Conservation (phyloP, 768 basidiomycete genomes). For the Xerocomellus chrysenteron region DNA sequence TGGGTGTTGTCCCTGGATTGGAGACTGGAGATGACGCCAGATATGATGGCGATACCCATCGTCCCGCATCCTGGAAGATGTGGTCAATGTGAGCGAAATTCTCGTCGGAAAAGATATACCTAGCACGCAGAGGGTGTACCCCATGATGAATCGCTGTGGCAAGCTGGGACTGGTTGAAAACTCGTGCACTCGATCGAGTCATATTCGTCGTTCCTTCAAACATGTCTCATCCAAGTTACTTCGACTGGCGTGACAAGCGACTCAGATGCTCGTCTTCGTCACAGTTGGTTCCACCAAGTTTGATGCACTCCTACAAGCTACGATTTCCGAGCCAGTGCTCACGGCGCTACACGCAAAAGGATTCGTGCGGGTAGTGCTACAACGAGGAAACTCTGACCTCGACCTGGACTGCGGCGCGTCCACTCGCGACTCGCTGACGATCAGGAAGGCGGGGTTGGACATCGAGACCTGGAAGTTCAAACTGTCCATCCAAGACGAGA, state of each 20-base stretch:
- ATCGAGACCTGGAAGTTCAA: conserved; percentile 77
- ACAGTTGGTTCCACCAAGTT: conserved; percentile 92
- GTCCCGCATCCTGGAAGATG: conserved; percentile 83
- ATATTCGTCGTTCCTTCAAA: not conserved
- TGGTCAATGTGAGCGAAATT: conserved; percentile 14
- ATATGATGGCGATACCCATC: conserved; percentile 95
- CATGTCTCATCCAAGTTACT: not conserved
- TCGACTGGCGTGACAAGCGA: not conserved
- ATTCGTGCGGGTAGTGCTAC: conserved; percentile 63
- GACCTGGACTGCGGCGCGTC: conserved; percentile 23
- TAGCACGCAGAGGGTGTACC: conserved; percentile 89
- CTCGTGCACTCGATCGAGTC: conserved; percentile 8
- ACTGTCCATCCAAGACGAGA: conserved; percentile 64
- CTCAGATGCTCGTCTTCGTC: conserved; percentile 52
- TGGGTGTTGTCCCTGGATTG: conserved; percentile 43
- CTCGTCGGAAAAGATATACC: conserved; percentile 40
- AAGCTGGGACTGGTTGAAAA: not conserved
- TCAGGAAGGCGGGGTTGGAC: conserved; percentile 40
- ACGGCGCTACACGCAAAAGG: conserved; percentile 50
- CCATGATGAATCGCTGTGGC: conserved; percentile 51
- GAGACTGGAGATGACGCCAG: conserved; percentile 86
- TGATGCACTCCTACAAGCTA: conserved; percentile 64
- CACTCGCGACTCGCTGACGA: conserved; percentile 12
- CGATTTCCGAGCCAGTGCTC: conserved; percentile 59
- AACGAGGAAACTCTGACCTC: conserved; percentile 72